Evolutionary conservation across 352 stramenopile genomes (phyloP).

Genomic region (Thalassiosira exigua): DNA sequence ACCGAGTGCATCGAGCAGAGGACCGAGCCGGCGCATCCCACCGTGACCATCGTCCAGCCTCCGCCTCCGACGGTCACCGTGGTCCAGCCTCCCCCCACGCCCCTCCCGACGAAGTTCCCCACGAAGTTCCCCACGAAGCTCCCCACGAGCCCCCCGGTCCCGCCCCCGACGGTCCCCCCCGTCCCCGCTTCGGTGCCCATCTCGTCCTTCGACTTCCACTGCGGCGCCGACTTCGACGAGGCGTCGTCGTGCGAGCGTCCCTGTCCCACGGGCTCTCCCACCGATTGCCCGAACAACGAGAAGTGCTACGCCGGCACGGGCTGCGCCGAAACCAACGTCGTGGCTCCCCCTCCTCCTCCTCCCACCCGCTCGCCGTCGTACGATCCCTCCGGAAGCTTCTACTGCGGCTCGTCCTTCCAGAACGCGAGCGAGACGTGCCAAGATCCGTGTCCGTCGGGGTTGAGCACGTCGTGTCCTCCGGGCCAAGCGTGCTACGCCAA

Average conservation of each 20-base stretch:
- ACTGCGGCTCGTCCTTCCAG: conserved; percentile 55
- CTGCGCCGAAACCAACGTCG: conserved; percentile 17
- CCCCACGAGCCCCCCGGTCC: neutral
- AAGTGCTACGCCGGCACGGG: conserved; percentile 60
- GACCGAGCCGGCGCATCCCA: neutral
- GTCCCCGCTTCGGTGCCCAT: neutral
- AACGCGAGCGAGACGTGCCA: conserved; percentile 40
- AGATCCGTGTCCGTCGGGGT: conserved; percentile 41
- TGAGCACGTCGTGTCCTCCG: conserved; percentile 37
- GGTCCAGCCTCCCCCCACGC: neutral
- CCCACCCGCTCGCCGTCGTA: conserved; percentile 16
- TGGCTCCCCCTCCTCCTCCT: conserved; percentile 3
- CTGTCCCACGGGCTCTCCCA: conserved; percentile 52
- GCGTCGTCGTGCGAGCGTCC: conserved; percentile 43
- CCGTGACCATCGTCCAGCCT: neutral
- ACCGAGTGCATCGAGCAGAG: neutral
- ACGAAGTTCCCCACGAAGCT: neutral
- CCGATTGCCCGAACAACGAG: conserved; percentile 37
- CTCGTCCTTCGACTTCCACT: conserved; percentile 46
- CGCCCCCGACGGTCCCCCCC: neutral
- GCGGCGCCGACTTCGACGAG: conserved; percentile 31
- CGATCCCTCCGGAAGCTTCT: conserved; percentile 43
- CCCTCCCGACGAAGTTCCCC: neutral
- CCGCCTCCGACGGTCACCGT: conserved; percentile 8
- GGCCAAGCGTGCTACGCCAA: conserved; percentile 59